Conservation (phyloP, 73 alveolate species). For the Loxodes magnus region DNA sequence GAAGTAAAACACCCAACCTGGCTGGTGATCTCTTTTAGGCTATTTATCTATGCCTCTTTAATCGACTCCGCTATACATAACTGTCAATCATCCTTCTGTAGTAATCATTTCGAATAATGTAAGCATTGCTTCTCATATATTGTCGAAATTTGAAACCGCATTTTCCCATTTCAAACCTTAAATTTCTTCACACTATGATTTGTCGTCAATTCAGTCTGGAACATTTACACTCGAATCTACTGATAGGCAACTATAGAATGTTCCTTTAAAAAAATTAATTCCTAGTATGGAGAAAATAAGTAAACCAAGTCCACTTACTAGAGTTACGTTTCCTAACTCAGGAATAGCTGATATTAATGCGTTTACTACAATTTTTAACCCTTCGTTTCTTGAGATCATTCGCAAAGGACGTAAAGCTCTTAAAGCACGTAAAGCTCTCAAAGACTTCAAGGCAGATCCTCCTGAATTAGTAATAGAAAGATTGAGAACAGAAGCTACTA, state of each 20-base stretch:
- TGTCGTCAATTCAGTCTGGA: no score
- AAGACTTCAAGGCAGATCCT: slow-evolving; percentile 20
- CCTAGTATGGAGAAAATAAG: slow-evolving; percentile 56
- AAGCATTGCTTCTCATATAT: slow-evolving; percentile 38
- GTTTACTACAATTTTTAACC: slow-evolving; percentile 52
- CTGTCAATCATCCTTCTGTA: slow-evolving; percentile 42
- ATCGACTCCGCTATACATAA: slow-evolving; percentile 12
- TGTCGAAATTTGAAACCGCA: slow-evolving; percentile 40
- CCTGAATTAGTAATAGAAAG: slow-evolving; percentile 27
- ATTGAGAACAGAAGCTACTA: slow-evolving; percentile 50
- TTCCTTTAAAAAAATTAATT: slow-evolving; percentile 51
- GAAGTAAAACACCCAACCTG: slow-evolving; percentile 29
- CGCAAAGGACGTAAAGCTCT: slow-evolving; percentile 62
- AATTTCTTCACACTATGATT: slow-evolving; percentile 29
- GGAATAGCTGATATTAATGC: slow-evolving; percentile 45
- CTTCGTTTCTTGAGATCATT: slow-evolving; percentile 57
- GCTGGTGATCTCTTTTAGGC: slow-evolving; percentile 24
- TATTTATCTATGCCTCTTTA: slow-evolving; percentile 10
- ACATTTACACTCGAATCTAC: slow-evolving; percentile 15
- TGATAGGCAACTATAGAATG: slow-evolving; percentile 13
- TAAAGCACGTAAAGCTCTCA: slow-evolving; percentile 46
- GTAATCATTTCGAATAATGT: slow-evolving; percentile 56
- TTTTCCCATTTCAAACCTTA: slow-evolving; percentile 34
- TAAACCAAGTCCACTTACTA: slow-evolving; percentile 37
- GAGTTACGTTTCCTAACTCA: slow-evolving; percentile 39